Conservation (phyloP, 2,329 filamentous ascomycete genomes). For the Talaromyces verruculosus region DNA sequence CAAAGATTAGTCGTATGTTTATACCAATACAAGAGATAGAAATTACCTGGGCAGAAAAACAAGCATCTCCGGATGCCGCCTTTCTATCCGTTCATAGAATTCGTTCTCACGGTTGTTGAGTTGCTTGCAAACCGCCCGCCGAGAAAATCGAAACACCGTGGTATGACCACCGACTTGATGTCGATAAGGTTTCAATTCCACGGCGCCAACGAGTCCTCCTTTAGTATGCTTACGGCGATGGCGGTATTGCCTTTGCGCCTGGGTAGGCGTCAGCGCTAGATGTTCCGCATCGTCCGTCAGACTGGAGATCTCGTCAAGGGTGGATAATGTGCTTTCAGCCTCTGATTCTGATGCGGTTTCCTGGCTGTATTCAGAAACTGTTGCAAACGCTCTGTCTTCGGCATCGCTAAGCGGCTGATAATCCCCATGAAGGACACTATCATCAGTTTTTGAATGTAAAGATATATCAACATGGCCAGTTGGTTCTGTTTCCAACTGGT, state of each 20-base stretch:
- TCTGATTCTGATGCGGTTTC: slow-evolving; percentile 50
- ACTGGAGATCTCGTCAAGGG: slow-evolving; percentile 54
- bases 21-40: neutral
- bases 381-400: slow-evolving; percentile 37
- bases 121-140: slow-evolving; percentile 94
- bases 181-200: slow-evolving; percentile 93
- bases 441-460: slow-evolving; percentile 60
- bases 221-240: slow-evolving; percentile 32
- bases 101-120: slow-evolving; percentile 97
- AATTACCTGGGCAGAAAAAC: slow-evolving; percentile 77
- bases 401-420: slow-evolving; percentile 46
- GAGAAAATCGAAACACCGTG: slow-evolving; percentile 92
- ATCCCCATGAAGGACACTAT: slow-evolving; percentile 62
- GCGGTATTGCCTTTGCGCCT: slow-evolving; percentile 27
- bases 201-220: slow-evolving; percentile 71
- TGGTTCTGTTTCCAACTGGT: slow-evolving; percentile 24
- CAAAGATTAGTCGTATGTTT: neutral
- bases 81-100: slow-evolving; percentile 96
- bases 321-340: slow-evolving; percentile 42
- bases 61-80: slow-evolving; percentile 82
- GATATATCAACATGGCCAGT: slow-evolving; percentile 61
- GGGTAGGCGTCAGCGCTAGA: slow-evolving; percentile 48
- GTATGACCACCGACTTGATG: slow-evolving; percentile 98
- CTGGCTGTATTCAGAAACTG: slow-evolving; percentile 38
- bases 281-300: slow-evolving; percentile 55